Conservation (phyloP, 768 basidiomycete species). For the Cytidiella melzeri region DNA sequence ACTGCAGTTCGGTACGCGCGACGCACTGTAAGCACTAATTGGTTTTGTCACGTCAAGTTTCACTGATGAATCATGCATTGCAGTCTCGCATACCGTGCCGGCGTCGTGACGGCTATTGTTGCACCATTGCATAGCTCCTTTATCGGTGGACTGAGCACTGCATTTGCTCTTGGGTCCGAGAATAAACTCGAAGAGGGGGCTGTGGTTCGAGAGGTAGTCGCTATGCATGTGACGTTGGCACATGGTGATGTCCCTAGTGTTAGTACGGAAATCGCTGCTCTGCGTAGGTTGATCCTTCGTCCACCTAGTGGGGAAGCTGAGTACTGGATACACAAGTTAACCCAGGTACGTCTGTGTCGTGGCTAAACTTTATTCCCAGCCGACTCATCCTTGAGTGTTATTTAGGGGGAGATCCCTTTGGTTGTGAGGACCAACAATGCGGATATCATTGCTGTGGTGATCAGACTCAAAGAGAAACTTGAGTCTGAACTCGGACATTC, state of each 20-base stretch:
- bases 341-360: constrained; percentile 14
- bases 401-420: constrained; percentile 56
- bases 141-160: constrained; percentile 35
- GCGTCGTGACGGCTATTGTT: constrained; percentile 39
- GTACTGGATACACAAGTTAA: constrained; percentile 29
- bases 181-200: constrained; percentile 38
- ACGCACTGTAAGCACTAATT: constrained; percentile 22
- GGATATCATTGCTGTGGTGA: constrained; percentile 67
- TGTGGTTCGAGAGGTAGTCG: constrained; percentile 32
- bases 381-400: background rate
- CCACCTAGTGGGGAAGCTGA: constrained; percentile 20
- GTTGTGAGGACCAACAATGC: constrained; percentile 65
- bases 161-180: constrained; percentile 34
- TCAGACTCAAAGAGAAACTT: constrained; percentile 52
- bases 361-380: background rate
- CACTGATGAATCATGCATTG: background rate
- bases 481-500: constrained; percentile 28
- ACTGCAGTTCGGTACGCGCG: constrained; percentile 38
- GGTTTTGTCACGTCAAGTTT: no score
- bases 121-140: constrained; percentile 27
- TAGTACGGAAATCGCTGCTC: constrained; percentile 72
- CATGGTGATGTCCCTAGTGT: constrained; percentile 46
- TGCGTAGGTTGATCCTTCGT: constrained; percentile 56
- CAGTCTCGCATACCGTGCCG: constrained; percentile 39
- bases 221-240: constrained; percentile 35